Base-by-base conservation (phyloP, 495 filamentous ascomycete species). In the Ascodesmis nigricans region DNA sequence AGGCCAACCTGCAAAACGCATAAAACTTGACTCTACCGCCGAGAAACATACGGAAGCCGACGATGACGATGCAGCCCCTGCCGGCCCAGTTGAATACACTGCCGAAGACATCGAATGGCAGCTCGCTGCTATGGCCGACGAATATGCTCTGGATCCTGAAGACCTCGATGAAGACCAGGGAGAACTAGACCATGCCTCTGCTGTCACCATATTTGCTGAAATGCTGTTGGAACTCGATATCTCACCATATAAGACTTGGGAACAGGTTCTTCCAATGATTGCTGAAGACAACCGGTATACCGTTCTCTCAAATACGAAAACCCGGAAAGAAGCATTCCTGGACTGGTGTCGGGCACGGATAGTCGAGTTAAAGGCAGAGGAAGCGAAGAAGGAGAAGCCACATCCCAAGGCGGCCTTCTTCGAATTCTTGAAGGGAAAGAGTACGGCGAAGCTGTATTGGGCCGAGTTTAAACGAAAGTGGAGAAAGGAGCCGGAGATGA, bases 51-150 rank as follows among this genome's bases (percentile, higher is more conserved):
- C n/a, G n/a, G 57, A 52, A 14, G 54, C 45, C 9, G 38, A 65
- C 29, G 62, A 56, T 5, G 55, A 59, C 19, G 59, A 65, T 4
- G 57, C 55, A 25, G 33, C 44, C 3, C 58, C 58, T 11, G 54
- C 56, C 11, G 60, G 71, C 16, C 73, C 77, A 0, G 50, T 91
- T 25, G 87, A 97, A 44, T 93, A 95, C 48, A 77, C 78, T 17
- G 87, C 95, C 50, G 83, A 84, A 27, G 90, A 97, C 50, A 84
- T 97, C 40, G 82, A 77, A 21, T 84, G 75, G 44, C 87, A 97
- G 50, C 62, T 97, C 5, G 75, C 75, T 9, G 70, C 71, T 6
- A 90, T 93, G 80, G 75, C 71, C 27, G 65, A 78, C 42, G 69
- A 78, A 6, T 78, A 84, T 43, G 75, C 66, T 1, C 57, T 63